Base-by-base conservation (phyloP, 176 grass and related monocot genomes). In the Bolboschoenus planiculmis region DNA sequence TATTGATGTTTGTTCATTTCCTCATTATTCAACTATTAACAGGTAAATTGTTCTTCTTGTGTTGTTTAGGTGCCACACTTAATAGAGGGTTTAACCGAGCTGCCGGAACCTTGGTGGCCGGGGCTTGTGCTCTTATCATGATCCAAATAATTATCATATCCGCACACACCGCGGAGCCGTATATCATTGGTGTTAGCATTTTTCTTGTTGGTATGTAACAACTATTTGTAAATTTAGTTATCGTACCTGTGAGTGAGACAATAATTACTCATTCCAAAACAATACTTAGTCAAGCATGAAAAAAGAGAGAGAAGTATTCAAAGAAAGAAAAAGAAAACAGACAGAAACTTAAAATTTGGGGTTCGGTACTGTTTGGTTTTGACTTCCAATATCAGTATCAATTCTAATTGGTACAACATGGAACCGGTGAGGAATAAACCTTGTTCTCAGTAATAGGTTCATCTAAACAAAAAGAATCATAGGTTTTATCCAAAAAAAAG, bases 51-150 rank as follows among this genome's bases (percentile, higher is more conserved):
- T 31, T 72, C 26, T 21, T 80, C n/a, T 90, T 68, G n/a, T 70
- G 27, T 43, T 61, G 70, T 56, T 39, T 59, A 92, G 90, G 90
- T 10, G 85, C 90, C 55, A 87, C 79, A 40, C 83, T 89, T 73
- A 85, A 85, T 86, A 75, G 90, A 79, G 90, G 87, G 56, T 90
- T 92, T 50, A 92, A 92, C 56, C 56, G 85, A 79, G 87, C 85
- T 2, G 59, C 79, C 1, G 87, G 87, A 74, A 89, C 78, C 47
- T 37, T 86, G 71, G 23, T 89, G 10, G 90, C 87, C 0, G 87
- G 85, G 50, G 36, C 72, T 8, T 78, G 86, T 5, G 85, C 90
- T 4, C 5, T 89, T 23, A 43, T 75, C 1, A 87, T 89, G 59
- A 87, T 89, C 26, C 83, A 63, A 60, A 77, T 92, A 75, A 56